These are phyloP conservation scores for Syzygium syzygioides DNA, from an alignment of 441 rosid species.

Conservation along the genomic window DNA sequence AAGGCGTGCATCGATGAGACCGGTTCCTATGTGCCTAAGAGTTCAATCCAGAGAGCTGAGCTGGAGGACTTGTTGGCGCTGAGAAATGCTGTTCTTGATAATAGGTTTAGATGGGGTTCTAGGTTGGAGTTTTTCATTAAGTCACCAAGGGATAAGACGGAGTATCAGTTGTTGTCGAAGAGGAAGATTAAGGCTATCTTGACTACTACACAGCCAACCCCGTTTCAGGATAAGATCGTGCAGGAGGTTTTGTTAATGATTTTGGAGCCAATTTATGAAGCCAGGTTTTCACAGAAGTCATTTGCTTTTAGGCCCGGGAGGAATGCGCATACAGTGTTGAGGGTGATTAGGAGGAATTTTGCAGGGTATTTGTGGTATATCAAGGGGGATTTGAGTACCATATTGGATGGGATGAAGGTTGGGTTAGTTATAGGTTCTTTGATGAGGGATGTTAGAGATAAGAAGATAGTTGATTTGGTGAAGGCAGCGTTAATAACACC, in stretches of 20 bases:
- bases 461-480: conserved; percentile 82
- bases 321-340: conserved; percentile 71
- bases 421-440: conserved; percentile 75
- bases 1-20: conserved; percentile 80
- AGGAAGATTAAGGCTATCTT: conserved; percentile 82
- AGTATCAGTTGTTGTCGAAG: conserved; percentile 77
- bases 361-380: conserved; percentile 92
- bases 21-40: conserved; percentile 81
- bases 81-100: conserved; percentile 88
- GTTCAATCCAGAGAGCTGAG: conserved; percentile 67
- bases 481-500: conserved; percentile 77
- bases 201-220: conserved; percentile 81
- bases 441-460: conserved; percentile 92
- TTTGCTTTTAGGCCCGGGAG: conserved; percentile 92
- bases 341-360: conserved; percentile 83
- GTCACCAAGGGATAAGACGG: conserved; percentile 83
- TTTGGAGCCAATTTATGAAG: conserved; percentile 77
- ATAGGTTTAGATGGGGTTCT: conserved; percentile 91
- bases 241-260: conserved; percentile 87
- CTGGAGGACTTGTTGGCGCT: conserved; percentile 75
- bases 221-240: conserved; percentile 90
- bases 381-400: conserved; percentile 80
- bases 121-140: conserved; percentile 78
- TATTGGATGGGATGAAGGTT: conserved; percentile 88
- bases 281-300: conserved; percentile 85